phyloP scores from a whole-genome alignment of 2,329 filamentous ascomycete genomes.

The Fusarium incarnatum region DNA sequence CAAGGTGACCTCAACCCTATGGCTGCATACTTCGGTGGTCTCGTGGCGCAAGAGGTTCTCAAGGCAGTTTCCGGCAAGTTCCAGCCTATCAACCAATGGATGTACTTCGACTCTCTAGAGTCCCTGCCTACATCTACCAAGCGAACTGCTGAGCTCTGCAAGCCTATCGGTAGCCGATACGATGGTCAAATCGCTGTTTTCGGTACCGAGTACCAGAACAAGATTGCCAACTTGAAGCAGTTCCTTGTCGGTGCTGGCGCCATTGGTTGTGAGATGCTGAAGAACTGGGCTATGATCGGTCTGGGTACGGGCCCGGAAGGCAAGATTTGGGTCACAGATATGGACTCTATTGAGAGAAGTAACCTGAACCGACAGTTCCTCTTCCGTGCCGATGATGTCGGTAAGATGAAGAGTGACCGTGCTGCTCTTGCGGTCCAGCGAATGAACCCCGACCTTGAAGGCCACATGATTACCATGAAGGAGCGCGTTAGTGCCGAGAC shows the following conservation, averaged over 20 bases:
- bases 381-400: conserved; percentile 93
- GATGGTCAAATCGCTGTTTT: conserved; percentile 98
- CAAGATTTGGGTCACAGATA: conserved; percentile 93
- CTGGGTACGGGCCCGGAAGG: conserved; percentile 88
- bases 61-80: conserved; percentile 99
- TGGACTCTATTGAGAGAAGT: conserved; percentile 99
- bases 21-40: conserved; percentile 94
- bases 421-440: conserved; percentile 88
- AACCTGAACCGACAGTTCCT: conserved; percentile 98
- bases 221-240: conserved; percentile 88
- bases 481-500: conserved; percentile 93
- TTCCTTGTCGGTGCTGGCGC: conserved; percentile 97
- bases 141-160: conserved; percentile 88
- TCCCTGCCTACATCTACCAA: conserved; percentile 81
- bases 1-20: conserved; percentile 90
- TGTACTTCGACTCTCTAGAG: conserved; percentile 98
- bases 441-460: conserved; percentile 94
- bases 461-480: conserved; percentile 86
- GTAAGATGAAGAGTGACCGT: conserved; percentile 95
- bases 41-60: conserved; percentile 92
- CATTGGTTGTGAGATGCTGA: conserved; percentile 98
- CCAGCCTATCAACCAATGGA: conserved; percentile 92
- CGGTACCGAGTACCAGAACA: conserved; percentile 92
- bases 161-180: conserved; percentile 86
- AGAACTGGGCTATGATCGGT: conserved; percentile 99